Base-by-base conservation (phyloP, 441 rosid genomes). In the Daphne laureola region DNA sequence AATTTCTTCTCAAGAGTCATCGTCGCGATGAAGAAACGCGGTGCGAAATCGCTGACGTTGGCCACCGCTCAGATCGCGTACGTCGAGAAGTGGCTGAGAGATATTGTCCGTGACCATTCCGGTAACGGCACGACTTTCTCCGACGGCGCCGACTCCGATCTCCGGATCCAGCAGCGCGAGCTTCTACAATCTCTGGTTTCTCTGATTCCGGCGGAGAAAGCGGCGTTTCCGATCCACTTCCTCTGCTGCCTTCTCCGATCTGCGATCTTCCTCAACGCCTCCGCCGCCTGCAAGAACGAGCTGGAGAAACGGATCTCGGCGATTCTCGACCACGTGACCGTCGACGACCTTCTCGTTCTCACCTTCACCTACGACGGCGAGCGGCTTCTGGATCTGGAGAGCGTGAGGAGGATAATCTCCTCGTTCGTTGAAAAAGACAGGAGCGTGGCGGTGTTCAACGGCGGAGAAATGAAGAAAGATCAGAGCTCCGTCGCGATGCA, bases 191-290 rank as follows among this genome's bases (percentile, higher is more conserved):
- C 93, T 1, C 76, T 91, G 12, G 81, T 87, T 46, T 36, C 84
- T 2, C 78, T 86, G 2, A 51, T 91, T 57, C 96, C 98, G 35
- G 49, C 84, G 0, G 96, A 91, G 45, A 83, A 78, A 51, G 82
- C 86, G 3, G 72, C 85, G 51, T 74, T 91, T 55, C 90, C 93
- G 0, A 57, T 83, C 56, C 82, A 83, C 41, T 91, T 87, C 81
- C 81, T 91, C 52, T 87, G 91, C 46, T 87, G 95, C 64, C 86
- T 91, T 48, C 89, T 91, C 63, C 96, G 96, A 8, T 76, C 87
- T 0, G 84, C 96, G 5, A 77, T 76, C 58, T 91, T 67, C 59
- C 82, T 87, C 49, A 72, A 71, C 41, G 70, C 93, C 42, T 79
- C 87, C 0, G 42, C 35, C 5, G 38, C 77, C 7, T 78, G 86